Conservation (phyloP, 148 eudicot genomes). For the Rhododendron henanense region DNA sequence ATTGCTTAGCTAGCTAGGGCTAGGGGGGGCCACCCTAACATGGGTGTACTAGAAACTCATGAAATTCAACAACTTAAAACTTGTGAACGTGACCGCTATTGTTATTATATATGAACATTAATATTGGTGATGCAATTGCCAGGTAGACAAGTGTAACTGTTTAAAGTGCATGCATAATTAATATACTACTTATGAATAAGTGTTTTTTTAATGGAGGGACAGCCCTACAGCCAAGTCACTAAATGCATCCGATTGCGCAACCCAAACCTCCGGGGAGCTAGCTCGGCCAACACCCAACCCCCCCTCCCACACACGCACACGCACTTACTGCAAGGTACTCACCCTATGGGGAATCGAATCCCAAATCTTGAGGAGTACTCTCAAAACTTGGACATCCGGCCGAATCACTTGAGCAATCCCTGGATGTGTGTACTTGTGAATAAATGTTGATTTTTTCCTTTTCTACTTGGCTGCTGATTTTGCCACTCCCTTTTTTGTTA, state of each 20-base stretch:
- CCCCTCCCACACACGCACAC: no score
- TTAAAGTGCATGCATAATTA: not conserved
- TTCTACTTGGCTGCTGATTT: not conserved
- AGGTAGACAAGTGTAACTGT: not conserved
- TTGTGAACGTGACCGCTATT: not conserved
- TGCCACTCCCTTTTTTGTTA: no score
- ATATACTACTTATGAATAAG: not conserved
- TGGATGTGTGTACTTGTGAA: not conserved
- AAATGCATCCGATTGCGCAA: no score
- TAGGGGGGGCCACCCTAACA: not conserved
- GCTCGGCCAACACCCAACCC: no score
- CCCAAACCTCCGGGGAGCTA: no score
- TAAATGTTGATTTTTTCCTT: not conserved
- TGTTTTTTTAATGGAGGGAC: not conserved
- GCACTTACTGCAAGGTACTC: no score
- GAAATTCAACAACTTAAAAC: not conserved
- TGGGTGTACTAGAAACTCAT: not conserved
- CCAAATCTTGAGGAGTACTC: no score
- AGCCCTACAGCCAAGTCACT: no score
- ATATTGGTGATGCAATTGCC: not conserved
- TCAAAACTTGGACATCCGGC: no score
- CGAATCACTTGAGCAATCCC: no score
- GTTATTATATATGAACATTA: not conserved
- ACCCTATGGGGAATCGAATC: no score
- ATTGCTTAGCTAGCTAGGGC: no score